Conservation (phyloP, 2,329 filamentous ascomycete genomes). For the Leptosphaerulina australis region DNA sequence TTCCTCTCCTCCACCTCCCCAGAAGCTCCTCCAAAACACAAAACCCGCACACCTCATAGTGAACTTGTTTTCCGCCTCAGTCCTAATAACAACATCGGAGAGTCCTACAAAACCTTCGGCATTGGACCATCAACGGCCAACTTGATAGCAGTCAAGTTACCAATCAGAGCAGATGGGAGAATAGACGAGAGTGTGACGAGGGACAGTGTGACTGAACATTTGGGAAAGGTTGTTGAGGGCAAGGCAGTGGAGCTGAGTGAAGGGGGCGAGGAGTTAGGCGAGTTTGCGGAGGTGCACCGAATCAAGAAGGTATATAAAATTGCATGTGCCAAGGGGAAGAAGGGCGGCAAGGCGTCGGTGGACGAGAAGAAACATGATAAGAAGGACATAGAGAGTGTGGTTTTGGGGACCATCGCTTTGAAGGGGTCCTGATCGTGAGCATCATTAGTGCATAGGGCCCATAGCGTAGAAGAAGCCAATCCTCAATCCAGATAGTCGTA, state of each 20-base stretch:
- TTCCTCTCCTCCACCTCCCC: conserved; percentile 62
- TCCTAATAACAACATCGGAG: conserved; percentile 87
- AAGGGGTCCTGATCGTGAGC: too few relatives aligned
- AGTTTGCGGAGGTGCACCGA: conserved; percentile 56
- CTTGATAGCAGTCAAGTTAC: conserved; percentile 82
- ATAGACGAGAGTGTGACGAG: conserved; percentile 19
- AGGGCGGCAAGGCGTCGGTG: conserved; percentile 32
- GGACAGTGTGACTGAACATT: conserved; percentile 36
- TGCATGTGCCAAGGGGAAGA: conserved; percentile 51
- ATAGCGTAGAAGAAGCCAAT: too few relatives aligned
- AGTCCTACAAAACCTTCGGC: conserved; percentile 88
- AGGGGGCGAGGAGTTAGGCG: conserved; percentile 58
- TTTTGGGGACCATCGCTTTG: conserved; percentile 79
- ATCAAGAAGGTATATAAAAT: conserved; percentile 89
- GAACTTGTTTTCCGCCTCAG: conserved; percentile 84
- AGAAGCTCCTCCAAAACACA: too few relatives aligned
- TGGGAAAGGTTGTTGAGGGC: conserved; percentile 36
- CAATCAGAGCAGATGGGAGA: conserved; percentile 36
- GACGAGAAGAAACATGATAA: conserved; percentile 49
- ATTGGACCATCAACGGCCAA: conserved; percentile 72
- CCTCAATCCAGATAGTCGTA: too few relatives aligned
- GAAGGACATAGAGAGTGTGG: conserved; percentile 68
- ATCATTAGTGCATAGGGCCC: too few relatives aligned
- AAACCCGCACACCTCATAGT: conserved; percentile 85
- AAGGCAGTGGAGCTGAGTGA: conserved; percentile 30